A percentile compares a stretch with the other conserved stretches of the same genome.
Evolutionary conservation across 306 rosid species (phyloP).

Genomic region (Fagus crenata): DNA sequence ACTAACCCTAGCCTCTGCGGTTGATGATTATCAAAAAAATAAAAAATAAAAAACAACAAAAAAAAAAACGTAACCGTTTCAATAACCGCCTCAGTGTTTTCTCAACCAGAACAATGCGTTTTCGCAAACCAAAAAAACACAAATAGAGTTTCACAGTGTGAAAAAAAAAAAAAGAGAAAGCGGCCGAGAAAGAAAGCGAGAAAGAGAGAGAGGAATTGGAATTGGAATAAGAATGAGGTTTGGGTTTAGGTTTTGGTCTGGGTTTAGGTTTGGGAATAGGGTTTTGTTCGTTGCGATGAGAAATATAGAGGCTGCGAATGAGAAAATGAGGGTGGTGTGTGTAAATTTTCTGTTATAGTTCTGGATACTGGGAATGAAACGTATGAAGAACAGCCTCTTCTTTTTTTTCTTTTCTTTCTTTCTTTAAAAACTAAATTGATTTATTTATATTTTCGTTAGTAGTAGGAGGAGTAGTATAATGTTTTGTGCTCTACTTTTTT

Average conservation of each 20-base stretch:
- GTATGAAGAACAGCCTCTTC: constrained; percentile 58
- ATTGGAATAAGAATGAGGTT: constrained; percentile 36
- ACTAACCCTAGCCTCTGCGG: constrained; percentile 71
- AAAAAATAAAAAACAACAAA: not conserved
- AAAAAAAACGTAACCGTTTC: constrained; percentile 54
- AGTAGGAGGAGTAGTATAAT: too few species aligned
- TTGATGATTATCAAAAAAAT: constrained; percentile 26
- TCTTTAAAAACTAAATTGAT: too few species aligned
- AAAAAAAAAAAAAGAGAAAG: not conserved
- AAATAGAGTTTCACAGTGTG: constrained; percentile 11
- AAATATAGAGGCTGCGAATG: not conserved
- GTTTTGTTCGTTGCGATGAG: constrained; percentile 55
- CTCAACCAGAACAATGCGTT: constrained; percentile 54
- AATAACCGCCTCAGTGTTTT: constrained; percentile 44
- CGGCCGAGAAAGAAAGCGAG: constrained; percentile 1
- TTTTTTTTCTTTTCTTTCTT: too few species aligned
- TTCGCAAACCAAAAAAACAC: not conserved
- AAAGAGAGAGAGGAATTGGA: constrained; percentile 5
- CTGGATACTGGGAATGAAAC: constrained; percentile 60
- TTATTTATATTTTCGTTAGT: too few species aligned
- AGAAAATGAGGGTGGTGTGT: not conserved
- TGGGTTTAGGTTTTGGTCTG: constrained; percentile 8
- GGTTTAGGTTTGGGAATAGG: constrained; percentile 41
- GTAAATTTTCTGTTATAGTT: constrained; percentile 46
- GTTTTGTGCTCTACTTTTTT: too few species aligned